These are phyloP conservation scores for Raffaelea arxii DNA, from an alignment of 2,329 filamentous ascomycete species.

Conservation along the genomic window DNA sequence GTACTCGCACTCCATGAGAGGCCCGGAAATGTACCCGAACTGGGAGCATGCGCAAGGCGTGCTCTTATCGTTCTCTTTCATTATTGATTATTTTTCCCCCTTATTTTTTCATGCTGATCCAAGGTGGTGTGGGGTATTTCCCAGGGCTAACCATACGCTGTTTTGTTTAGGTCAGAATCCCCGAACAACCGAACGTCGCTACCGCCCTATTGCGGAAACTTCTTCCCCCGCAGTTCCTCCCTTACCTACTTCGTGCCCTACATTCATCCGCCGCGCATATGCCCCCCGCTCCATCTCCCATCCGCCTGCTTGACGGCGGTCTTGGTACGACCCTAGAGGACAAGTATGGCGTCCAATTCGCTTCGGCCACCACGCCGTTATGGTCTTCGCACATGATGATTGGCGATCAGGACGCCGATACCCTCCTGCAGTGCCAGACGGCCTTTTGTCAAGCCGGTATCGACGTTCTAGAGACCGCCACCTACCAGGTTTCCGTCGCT, in stretches of 20 bases:
- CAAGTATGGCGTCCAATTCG: constrained; percentile 42
- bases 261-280: background rate
- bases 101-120: too few relatives aligned
- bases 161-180: background rate
- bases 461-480: constrained; percentile 57
- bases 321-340: constrained; percentile 58
- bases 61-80: too few relatives aligned
- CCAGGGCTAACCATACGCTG: too few relatives aligned
- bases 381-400: constrained; percentile 62
- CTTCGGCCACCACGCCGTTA: constrained; percentile 42
- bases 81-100: too few relatives aligned
- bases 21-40: too few relatives aligned
- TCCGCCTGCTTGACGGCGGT: constrained; percentile 50
- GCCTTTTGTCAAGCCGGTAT: constrained; percentile 47
- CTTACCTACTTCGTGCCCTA: background rate
- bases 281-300: background rate
- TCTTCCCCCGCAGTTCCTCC: background rate
- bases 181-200: background rate
- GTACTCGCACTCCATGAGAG: too few relatives aligned
- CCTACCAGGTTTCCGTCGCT: constrained; percentile 52
- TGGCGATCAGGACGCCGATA: constrained; percentile 29
- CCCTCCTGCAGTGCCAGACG: constrained; percentile 41
- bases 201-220: background rate
- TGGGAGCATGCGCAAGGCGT: too few relatives aligned
- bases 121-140: too few relatives aligned